phyloP scores from a whole-genome alignment of 2,329 filamentous ascomycete species.

The Fusarium graminum region DNA sequence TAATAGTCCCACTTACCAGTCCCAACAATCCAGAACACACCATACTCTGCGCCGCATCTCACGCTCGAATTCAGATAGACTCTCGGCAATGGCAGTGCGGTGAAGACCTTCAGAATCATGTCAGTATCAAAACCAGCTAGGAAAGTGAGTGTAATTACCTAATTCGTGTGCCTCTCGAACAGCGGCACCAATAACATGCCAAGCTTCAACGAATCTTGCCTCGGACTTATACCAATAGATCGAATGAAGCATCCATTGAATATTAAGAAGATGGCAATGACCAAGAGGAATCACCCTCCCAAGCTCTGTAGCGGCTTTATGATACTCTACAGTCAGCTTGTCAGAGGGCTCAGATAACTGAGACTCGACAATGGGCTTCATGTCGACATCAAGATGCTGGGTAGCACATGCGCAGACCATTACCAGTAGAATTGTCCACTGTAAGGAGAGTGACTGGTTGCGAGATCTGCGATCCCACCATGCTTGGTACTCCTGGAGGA shows the following conservation, averaged over 20 bases:
- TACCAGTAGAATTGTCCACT: slow-evolving; percentile 55
- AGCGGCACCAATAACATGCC: slow-evolving; percentile 53
- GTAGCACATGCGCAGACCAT: slow-evolving; percentile 55
- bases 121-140: not conserved
- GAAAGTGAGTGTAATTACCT: slow-evolving; percentile 31
- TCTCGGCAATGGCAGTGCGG: slow-evolving; percentile 45
- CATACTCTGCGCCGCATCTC: slow-evolving; percentile 55
- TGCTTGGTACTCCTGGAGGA: slow-evolving; percentile 52
- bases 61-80: slow-evolving; percentile 51
- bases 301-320: slow-evolving; percentile 51
- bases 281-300: slow-evolving; percentile 52
- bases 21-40: slow-evolving; percentile 55
- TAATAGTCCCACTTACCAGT: slow-evolving; percentile 49
- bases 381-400: slow-evolving; percentile 50
- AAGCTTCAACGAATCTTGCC: slow-evolving; percentile 52
- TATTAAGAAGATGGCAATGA: slow-evolving; percentile 51
- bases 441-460: slow-evolving; percentile 49
- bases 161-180: slow-evolving; percentile 54
- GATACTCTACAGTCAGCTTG: slow-evolving; percentile 50
- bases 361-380: slow-evolving; percentile 48
- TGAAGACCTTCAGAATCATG: slow-evolving; percentile 45
- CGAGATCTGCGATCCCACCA: slow-evolving; percentile 52
- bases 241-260: slow-evolving; percentile 54
- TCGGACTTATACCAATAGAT: slow-evolving; percentile 55
- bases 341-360: slow-evolving; percentile 49